These are phyloP conservation scores for Coprinopsis sp. DNA, from an alignment of 768 basidiomycete genomes.

Conservation along the genomic window DNA sequence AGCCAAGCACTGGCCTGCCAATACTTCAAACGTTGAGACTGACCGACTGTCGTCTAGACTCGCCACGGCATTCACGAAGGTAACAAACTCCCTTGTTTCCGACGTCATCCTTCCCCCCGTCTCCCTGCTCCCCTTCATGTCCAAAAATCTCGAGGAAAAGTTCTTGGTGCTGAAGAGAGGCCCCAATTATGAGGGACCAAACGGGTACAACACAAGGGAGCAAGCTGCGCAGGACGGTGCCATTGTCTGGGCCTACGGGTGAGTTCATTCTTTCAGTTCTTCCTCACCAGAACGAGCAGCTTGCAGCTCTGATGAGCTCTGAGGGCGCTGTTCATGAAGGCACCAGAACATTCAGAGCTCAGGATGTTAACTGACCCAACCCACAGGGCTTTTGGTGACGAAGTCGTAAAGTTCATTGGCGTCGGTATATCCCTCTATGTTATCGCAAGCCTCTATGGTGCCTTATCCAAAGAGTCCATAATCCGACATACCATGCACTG, in stretches of 20 bases:
- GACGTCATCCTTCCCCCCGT: slow-evolving; percentile 39
- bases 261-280: background rate
- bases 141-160: slow-evolving; percentile 40
- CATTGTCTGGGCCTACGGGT: slow-evolving; percentile 36
- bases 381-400: slow-evolving; percentile 34
- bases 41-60: too few relatives aligned
- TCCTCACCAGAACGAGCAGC: too few relatives aligned
- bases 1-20: background rate
- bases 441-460: slow-evolving; percentile 33
- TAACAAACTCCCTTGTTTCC: slow-evolving; percentile 40
- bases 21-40: background rate
- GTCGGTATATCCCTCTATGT: slow-evolving; percentile 35
- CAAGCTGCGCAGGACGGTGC: slow-evolving; percentile 44
- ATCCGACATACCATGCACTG: slow-evolving; percentile 38
- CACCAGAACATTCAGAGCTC: background rate
- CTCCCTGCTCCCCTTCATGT: slow-evolving; percentile 39
- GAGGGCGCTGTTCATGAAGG: too few relatives aligned
- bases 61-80: slow-evolving; percentile 36
- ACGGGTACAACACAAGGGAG: slow-evolving; percentile 38
- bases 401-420: slow-evolving; percentile 34
- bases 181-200: slow-evolving; percentile 17
- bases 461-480: slow-evolving; percentile 34
- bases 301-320: too few relatives aligned
- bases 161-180: slow-evolving; percentile 35
- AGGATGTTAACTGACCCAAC: slow-evolving; percentile 5